A percentile compares a stretch with the other conserved stretches of the same genome.
Conservation (phyloP, 768 basidiomycete genomes). For the Phanerochaete sordida region DNA sequence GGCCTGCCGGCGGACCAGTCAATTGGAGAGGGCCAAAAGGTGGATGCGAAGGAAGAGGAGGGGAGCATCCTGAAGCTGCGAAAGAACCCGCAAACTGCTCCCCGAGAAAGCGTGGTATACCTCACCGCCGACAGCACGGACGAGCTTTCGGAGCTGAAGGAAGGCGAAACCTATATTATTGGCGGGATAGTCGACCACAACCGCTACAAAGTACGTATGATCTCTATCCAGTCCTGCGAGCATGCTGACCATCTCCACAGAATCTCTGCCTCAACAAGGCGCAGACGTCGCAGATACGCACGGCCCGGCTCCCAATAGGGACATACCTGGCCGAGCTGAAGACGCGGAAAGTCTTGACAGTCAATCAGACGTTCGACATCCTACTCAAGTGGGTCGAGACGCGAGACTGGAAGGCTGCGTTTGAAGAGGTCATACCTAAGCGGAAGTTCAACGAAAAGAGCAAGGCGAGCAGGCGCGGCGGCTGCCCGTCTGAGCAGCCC, state of each 20-base stretch:
- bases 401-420: slow-evolving; percentile 80
- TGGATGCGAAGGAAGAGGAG: slow-evolving; percentile 4
- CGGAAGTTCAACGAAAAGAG: slow-evolving; percentile 70
- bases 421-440: slow-evolving; percentile 87
- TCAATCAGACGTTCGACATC: slow-evolving; percentile 95
- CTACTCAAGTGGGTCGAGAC: slow-evolving; percentile 86
- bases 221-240: slow-evolving; percentile 5
- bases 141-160: slow-evolving; percentile 77
- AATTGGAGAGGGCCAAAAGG: background rate
- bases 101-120: slow-evolving; percentile 65
- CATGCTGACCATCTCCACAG: slow-evolving; percentile 36
- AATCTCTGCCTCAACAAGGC: slow-evolving; percentile 90
- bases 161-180: slow-evolving; percentile 89
- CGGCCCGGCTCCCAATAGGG: slow-evolving; percentile 94
- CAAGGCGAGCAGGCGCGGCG: slow-evolving; percentile 25
- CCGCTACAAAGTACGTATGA: slow-evolving; percentile 73
- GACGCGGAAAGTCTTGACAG: slow-evolving; percentile 94
- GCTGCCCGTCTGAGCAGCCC: background rate
- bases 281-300: slow-evolving; percentile 62
- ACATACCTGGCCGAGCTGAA: slow-evolving; percentile 79
- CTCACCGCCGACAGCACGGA: slow-evolving; percentile 92
- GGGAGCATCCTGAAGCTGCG: background rate
- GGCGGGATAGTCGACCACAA: slow-evolving; percentile 96
- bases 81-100: slow-evolving; percentile 8
- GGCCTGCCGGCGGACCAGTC: background rate